A percentile compares a stretch with the other conserved stretches of the same genome.
Conservation (phyloP, 495 filamentous ascomycete species). For the Penicillium robsamsonii region DNA sequence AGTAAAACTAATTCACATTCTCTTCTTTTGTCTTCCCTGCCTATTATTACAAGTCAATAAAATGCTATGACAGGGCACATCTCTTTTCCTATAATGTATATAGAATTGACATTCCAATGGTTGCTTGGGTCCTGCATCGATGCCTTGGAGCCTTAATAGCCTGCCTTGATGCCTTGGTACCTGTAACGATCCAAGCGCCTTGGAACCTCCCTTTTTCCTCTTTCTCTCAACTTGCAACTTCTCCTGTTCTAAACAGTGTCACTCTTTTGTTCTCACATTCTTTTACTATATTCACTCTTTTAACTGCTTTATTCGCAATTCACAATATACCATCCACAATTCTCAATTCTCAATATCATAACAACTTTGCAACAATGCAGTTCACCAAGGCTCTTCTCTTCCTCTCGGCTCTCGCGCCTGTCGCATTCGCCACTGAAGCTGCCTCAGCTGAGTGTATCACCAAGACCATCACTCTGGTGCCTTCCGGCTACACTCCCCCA, state of each 20-base stretch:
- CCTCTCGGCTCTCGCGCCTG: slow-evolving; percentile 33
- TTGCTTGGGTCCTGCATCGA: slow-evolving; percentile 5
- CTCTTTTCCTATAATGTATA: neutral
- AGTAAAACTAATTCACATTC: no score
- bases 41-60: no score
- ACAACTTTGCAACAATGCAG: slow-evolving; percentile 27
- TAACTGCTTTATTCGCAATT: neutral
- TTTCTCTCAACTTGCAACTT: slow-evolving; percentile 9
- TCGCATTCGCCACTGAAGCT: slow-evolving; percentile 34
- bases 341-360: slow-evolving; percentile 2
- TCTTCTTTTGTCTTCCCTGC: no score
- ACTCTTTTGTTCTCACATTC: slow-evolving; percentile 31
- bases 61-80: no score
- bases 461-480: slow-evolving; percentile 34
- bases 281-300: slow-evolving; percentile 43
- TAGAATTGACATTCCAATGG: slow-evolving; percentile 17
- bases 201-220: slow-evolving; percentile 11
- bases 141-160: neutral
- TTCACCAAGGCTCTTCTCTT: slow-evolving; percentile 38
- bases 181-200: slow-evolving; percentile 14
- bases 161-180: neutral
- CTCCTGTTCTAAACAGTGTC: slow-evolving; percentile 32
- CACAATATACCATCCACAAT: neutral
- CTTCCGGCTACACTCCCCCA: slow-evolving; percentile 30
- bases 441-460: slow-evolving; percentile 23